Evolutionary conservation across 176 grass and related monocot genomes (phyloP), one percentile per base, ranked within the genome.

Genomic region (Bothriochloa decipiens): DNA sequence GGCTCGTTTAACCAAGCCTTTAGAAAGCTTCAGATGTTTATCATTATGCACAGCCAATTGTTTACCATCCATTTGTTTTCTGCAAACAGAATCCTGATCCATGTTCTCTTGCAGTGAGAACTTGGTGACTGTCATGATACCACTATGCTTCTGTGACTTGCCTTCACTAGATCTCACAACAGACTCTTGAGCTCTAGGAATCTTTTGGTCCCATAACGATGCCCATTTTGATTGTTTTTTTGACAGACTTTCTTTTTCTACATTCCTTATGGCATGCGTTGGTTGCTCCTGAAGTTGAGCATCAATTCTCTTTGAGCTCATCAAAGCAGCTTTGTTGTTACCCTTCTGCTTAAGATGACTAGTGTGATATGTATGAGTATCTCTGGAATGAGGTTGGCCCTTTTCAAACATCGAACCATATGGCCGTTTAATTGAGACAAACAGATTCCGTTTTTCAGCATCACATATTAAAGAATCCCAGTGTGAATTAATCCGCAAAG

Each of bases 401-500:
- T 97, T 85, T 65, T 55, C 78, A 88, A 98, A 95, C 13, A 92
- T 79, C 53, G 50, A 87, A 35, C 58, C 65, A 88, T 98, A 95
- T 77, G 96, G 91, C 32, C 61, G 87, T 66, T 75, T 41, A 77
- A 95, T 83, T 55, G 96, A 94, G 61, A 86, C 58, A 23, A 98
- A 82, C 64, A 92, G 74, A 85, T 91, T 87, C 76, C 93, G 83
- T 57, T 91, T 74, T 90, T 90, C 93, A 82, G 93, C 90, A 74
- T 98, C 91, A 70, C 92, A 72, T 55, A 98, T 77, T 74, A 98
- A 78, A 74, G 92, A 88, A 78, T 87, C 75, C 96, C 96, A 98
- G 60, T 98, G 89, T 74, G 84, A 87, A 86, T 95, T 95, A 4
- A 33, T 93, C 77, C 87, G 89, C 81, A 98, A 80, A 62, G 93